Evolutionary conservation across 139 green algal species (phyloP), one percentile per base, ranked within the genome.

Genomic region (Haematococcus lacustris): DNA sequence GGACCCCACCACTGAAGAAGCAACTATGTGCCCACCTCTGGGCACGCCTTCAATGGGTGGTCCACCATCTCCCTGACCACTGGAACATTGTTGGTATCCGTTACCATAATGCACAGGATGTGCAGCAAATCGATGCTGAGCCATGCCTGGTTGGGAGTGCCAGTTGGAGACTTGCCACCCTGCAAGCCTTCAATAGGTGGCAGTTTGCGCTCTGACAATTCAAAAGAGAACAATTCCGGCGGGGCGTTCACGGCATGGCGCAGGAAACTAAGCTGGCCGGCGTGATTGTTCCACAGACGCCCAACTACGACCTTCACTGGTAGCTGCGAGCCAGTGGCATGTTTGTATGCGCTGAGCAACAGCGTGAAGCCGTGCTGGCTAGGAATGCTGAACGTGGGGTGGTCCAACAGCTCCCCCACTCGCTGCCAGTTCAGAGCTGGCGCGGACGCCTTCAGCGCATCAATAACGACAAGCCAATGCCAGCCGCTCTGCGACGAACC

Each of bases 141-240:
- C 87, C 94, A 98, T 3, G 88, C 88, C 23, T 90, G 81, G 84
- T 98, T 98, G 64, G 93, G 85, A 0, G 87, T 93, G 51, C 90
- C 90, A 0, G 75, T 57, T 1, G 91, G 73, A 9, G 82, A 87
- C 76, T 75, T 67, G 47, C 79, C 69, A 13, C 34, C 69, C 33
- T 68, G 70, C 51, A 97, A 78, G 57, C 88, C 91, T 38, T 97
- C 91, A 30, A 97, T 2, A 0, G 88, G 87, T 6, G 83, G 67
- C 39, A 88, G 71, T 69, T 85, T 77, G 33, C 85, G 85, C 41
- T 81, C 60, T 0, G 79, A 85, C 68, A 74, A 66, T 40, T 87
- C 84, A 77, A 90, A 96, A 30, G 60, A 82, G 61, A 96, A 93
- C 0, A 95, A 68, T n/a, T 96, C 90, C 0, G 84, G 83, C 1